phyloP scores from a whole-genome alignment of 768 basidiomycete genomes.

The Mrakia gelida region DNA sequence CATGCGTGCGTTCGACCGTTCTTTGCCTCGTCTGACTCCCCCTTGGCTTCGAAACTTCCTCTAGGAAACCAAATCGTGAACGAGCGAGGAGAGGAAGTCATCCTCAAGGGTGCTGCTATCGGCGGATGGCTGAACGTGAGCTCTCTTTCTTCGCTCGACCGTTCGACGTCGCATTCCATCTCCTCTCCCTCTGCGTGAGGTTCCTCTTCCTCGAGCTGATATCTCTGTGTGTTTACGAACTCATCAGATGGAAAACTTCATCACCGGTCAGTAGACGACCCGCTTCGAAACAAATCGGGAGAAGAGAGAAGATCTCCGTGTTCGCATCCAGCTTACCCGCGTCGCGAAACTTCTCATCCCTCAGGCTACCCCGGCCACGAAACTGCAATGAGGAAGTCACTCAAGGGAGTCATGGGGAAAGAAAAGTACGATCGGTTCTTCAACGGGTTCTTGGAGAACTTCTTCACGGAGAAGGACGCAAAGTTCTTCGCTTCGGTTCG shows the following conservation, averaged over 20 bases:
- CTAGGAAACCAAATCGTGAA: constrained; percentile 60
- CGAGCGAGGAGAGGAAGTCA: constrained; percentile 55
- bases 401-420: constrained; percentile 60
- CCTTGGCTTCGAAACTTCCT: too few species aligned
- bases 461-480: constrained; percentile 72
- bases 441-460: constrained; percentile 82
- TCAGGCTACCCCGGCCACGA: constrained; percentile 73
- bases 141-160: too few species aligned
- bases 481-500: constrained; percentile 61
- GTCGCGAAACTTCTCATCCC: background rate
- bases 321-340: too few species aligned
- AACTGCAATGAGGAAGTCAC: constrained; percentile 65
- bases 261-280: background rate
- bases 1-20: too few species aligned
- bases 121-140: constrained; percentile 63
- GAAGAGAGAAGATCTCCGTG: too few species aligned
- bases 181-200: too few species aligned
- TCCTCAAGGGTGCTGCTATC: constrained; percentile 53
- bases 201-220: too few species aligned
- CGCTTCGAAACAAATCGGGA: too few species aligned
- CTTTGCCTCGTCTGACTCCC: too few species aligned
- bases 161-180: too few species aligned
- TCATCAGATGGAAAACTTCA: background rate
- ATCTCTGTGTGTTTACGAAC: too few species aligned
- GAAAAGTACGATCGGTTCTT: constrained; percentile 62